Conservation (phyloP, 441 rosid genomes). For the Bocquillonia castaneifolia region DNA sequence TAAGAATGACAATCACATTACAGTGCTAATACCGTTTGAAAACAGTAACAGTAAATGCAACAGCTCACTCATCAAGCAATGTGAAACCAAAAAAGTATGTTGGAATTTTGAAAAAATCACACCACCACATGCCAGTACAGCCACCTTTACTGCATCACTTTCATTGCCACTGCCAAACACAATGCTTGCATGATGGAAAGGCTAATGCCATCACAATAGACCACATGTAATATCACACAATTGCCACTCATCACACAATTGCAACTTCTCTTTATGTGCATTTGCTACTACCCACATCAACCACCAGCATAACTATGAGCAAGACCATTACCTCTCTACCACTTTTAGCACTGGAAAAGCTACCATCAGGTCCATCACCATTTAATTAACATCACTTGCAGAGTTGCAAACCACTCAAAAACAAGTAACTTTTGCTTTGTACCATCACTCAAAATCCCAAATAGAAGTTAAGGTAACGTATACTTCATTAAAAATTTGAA, state of each 20-base stretch:
- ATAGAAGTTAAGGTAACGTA: not conserved
- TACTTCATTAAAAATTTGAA: conserved; percentile 4
- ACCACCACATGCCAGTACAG: not conserved
- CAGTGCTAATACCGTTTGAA: conserved; percentile 1
- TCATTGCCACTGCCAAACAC: not conserved
- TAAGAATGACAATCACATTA: conserved; percentile 3
- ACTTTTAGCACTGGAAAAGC: not conserved
- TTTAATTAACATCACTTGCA: not conserved
- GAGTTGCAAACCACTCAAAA: not conserved
- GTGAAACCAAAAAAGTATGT: not conserved
- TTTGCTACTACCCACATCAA: not conserved
- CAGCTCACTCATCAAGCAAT: not conserved
- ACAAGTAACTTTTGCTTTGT: not conserved
- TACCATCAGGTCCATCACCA: not conserved
- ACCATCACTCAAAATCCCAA: not conserved
- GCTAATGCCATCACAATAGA: not conserved
- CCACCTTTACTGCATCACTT: not conserved
- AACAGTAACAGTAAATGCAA: too few relatives aligned
- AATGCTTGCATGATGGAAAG: not conserved
- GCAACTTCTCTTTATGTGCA: too few relatives aligned
- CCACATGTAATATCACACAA: not conserved
- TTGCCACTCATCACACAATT: not conserved
- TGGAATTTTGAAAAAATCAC: not conserved
- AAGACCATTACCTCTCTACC: not conserved
- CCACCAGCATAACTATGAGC: not conserved